Evolutionary conservation across 2,329 filamentous ascomycete species (phyloP).

Genomic region (Metarhizium humberi): DNA sequence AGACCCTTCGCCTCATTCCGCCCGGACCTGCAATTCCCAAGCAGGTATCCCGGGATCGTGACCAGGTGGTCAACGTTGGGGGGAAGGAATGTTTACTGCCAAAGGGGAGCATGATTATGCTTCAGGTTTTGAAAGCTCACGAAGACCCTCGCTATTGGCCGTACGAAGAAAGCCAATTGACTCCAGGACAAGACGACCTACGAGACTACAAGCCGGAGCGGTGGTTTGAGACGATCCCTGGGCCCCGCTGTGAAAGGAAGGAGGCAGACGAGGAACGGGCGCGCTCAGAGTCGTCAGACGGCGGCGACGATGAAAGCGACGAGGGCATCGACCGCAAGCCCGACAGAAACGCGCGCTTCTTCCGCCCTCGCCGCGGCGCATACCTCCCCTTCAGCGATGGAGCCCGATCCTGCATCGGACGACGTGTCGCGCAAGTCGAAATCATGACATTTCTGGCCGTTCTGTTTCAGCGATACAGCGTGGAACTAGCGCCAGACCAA

Average conservation of each 20-base stretch:
- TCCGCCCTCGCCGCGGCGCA: constrained; percentile 45
- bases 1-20: constrained; percentile 64
- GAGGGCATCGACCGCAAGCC: constrained; percentile 43
- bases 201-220: constrained; percentile 63
- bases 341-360: constrained; percentile 54
- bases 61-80: constrained; percentile 50
- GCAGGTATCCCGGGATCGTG: constrained; percentile 34
- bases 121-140: constrained; percentile 49
- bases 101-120: constrained; percentile 40
- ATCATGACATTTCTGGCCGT: constrained; percentile 45
- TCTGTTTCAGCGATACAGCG: constrained; percentile 48
- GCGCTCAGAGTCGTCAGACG: constrained; percentile 12
- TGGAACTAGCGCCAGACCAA: constrained; percentile 61
- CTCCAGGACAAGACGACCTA: constrained; percentile 42
- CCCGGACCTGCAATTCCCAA: constrained; percentile 68
- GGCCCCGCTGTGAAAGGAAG: constrained; percentile 4
- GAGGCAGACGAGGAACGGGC: not conserved
- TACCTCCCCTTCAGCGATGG: constrained; percentile 52
- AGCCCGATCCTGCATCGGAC: constrained; percentile 46
- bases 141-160: constrained; percentile 70
- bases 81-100: constrained; percentile 52
- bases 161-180: constrained; percentile 31
- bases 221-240: constrained; percentile 45
- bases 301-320: constrained; percentile 32
- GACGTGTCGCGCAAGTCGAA: constrained; percentile 51